phyloP scores from a whole-genome alignment of 2,329 filamentous ascomycete species.

The Colletotrichum euphorbiae region DNA sequence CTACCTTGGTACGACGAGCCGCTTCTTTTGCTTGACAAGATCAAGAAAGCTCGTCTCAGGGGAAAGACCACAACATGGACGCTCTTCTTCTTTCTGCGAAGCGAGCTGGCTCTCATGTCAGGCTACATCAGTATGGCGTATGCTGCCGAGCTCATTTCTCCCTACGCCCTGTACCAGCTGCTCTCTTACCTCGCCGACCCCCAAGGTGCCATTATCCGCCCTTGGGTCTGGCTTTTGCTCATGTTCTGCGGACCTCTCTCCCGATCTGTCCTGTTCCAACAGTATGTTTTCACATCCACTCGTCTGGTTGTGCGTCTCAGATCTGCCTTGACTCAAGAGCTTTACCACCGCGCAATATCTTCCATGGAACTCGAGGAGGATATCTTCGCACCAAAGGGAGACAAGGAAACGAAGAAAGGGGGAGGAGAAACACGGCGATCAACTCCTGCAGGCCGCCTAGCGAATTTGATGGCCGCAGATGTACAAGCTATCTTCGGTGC shows the following conservation, averaged over 20 bases:
- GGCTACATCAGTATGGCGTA: constrained; percentile 54
- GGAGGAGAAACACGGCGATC: constrained; percentile 43
- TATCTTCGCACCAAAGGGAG: constrained; percentile 52
- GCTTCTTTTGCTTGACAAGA: constrained; percentile 56
- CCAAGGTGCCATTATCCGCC: constrained; percentile 56
- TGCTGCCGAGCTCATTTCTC: constrained; percentile 61
- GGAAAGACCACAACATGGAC: constrained; percentile 60
- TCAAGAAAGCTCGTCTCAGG: constrained; percentile 57
- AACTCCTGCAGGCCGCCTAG: constrained; percentile 62
- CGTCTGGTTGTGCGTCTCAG: constrained; percentile 67
- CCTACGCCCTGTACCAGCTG: constrained; percentile 65
- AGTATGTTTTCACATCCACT: constrained; percentile 69
- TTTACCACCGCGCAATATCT: constrained; percentile 66
- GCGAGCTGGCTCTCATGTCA: constrained; percentile 59
- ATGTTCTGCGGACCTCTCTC: constrained; percentile 63
- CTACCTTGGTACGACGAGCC: constrained; percentile 69
- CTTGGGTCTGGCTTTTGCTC: constrained; percentile 65
- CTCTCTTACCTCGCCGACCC: constrained; percentile 63
- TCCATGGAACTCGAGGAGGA: constrained; percentile 70
- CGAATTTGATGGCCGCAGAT: constrained; percentile 70
- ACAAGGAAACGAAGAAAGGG: constrained; percentile 44
- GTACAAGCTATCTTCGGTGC: constrained; percentile 65
- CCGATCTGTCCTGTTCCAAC: constrained; percentile 64
- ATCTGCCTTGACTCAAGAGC: constrained; percentile 67
- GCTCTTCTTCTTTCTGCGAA: constrained; percentile 55